phyloP scores from a whole-genome alignment of 2,329 filamentous ascomycete genomes.

The Phoma sp. region DNA sequence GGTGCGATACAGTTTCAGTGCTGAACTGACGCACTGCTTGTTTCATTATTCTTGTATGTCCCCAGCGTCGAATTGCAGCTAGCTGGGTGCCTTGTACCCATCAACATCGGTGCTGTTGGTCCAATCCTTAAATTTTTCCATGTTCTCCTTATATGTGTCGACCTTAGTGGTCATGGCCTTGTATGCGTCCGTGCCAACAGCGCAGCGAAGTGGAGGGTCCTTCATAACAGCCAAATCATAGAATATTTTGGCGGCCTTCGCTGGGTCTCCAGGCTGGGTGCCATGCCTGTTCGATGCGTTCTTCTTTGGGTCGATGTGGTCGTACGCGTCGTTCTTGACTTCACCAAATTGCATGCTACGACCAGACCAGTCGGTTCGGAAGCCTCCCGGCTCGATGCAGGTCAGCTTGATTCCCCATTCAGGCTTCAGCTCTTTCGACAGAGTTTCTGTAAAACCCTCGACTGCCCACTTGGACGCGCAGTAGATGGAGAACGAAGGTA shows the following conservation, averaged over 20 bases:
- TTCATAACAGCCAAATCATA: constrained; percentile 63
- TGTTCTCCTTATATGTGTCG: constrained; percentile 57
- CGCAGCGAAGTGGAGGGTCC: constrained; percentile 61
- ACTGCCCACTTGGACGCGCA: constrained; percentile 56
- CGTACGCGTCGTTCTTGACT: constrained; percentile 55
- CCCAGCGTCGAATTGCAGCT: not conserved
- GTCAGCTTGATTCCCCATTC: constrained; percentile 58
- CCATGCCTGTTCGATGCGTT: constrained; percentile 52
- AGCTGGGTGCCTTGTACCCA: constrained; percentile 43
- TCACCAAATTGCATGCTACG: constrained; percentile 57
- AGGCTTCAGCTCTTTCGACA: constrained; percentile 54
- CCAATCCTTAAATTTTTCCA: constrained; percentile 59
- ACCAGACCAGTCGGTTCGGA: constrained; percentile 57
- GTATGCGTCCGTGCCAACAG: constrained; percentile 64
- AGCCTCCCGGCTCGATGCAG: constrained; percentile 56
- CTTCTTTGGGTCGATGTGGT: constrained; percentile 56
- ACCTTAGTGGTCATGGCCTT: constrained; percentile 58
- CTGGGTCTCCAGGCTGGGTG: constrained; percentile 59
- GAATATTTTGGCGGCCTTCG: constrained; percentile 59
- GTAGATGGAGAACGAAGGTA: constrained; percentile 45
- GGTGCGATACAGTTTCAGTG: not conserved
- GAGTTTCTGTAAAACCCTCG: constrained; percentile 57
- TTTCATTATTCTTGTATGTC: not conserved
- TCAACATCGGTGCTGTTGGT: constrained; percentile 59
- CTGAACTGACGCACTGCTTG: too few species aligned